phyloP scores from a whole-genome alignment of 2,329 filamentous ascomycete species.

The Apiospora phragmitis region DNA sequence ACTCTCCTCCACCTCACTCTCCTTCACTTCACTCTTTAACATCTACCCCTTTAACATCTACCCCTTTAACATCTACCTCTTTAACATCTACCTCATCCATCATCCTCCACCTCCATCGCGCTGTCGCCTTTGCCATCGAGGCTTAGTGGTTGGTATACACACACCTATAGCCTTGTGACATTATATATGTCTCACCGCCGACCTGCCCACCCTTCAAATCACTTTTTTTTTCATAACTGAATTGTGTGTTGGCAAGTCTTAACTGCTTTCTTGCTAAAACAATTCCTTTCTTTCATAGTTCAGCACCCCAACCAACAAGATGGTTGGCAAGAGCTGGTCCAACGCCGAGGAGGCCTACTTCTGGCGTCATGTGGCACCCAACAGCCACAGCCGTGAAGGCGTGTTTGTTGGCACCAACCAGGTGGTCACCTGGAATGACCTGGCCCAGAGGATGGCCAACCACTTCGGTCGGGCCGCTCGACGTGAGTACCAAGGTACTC shows the following conservation, averaged over 20 bases:
- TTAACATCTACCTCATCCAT: neutral
- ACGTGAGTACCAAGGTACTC: conserved; percentile 39
- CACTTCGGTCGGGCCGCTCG: conserved; percentile 35
- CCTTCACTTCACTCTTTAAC: neutral
- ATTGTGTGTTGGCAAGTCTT: neutral
- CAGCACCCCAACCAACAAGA: conserved; percentile 24
- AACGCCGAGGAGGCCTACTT: conserved; percentile 48
- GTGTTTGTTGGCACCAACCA: conserved; percentile 24
- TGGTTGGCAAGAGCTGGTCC: conserved; percentile 55
- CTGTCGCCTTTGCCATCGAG: neutral
- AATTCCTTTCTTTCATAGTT: neutral
- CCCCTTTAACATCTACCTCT: no score
- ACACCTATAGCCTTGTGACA: neutral
- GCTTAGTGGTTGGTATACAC: neutral
- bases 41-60: no score
- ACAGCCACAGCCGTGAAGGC: conserved; percentile 35
- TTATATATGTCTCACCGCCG: neutral
- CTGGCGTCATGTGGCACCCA: conserved; percentile 43
- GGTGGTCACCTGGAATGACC: conserved; percentile 36
- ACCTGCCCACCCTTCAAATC: neutral
- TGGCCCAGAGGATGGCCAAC: conserved; percentile 39
- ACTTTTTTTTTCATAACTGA: neutral
- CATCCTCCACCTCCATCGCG: neutral
- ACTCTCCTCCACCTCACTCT: neutral
- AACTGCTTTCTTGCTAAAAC: neutral